Evolutionary conservation across 192 early-diverging fungal genomes (phyloP).

Genomic region (Lunasporangiospora selenospora): DNA sequence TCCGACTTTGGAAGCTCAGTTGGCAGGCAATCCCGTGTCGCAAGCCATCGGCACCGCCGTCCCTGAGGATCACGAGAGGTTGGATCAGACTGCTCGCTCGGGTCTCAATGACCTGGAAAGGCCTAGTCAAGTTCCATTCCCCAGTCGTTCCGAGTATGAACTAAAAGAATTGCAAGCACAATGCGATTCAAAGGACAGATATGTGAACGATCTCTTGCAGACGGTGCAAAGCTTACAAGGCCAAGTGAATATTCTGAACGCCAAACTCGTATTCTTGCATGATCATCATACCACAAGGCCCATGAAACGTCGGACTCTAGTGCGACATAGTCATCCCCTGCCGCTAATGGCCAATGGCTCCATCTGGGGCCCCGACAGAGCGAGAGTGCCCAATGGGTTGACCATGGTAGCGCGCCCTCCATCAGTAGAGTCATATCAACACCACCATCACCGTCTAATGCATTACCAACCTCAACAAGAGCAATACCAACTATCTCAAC

Average conservation of each 20-base stretch:
- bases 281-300: conserved; percentile 43
- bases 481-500: neutral
- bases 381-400: too few species aligned
- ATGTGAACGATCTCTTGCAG: conserved; percentile 23
- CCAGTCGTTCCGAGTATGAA: conserved; percentile 27
- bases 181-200: conserved; percentile 31
- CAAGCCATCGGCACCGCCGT: too few species aligned
- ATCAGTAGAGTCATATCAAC: neutral
- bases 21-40: too few species aligned
- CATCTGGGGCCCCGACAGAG: too few species aligned
- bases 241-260: conserved; percentile 35
- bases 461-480: neutral
- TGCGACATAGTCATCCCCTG: conserved; percentile 17
- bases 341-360: too few species aligned
- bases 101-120: too few species aligned
- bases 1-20: too few species aligned
- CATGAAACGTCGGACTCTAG: conserved; percentile 33
- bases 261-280: conserved; percentile 37
- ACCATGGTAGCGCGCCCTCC: too few species aligned
- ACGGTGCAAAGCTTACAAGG: conserved; percentile 32
- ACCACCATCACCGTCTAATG: neutral
- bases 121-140: conserved; percentile 28
- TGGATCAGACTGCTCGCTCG: too few species aligned
- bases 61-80: too few species aligned
- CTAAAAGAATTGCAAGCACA: conserved; percentile 32